Conservation (phyloP, 306 rosid genomes). For the Delonix regia region DNA sequence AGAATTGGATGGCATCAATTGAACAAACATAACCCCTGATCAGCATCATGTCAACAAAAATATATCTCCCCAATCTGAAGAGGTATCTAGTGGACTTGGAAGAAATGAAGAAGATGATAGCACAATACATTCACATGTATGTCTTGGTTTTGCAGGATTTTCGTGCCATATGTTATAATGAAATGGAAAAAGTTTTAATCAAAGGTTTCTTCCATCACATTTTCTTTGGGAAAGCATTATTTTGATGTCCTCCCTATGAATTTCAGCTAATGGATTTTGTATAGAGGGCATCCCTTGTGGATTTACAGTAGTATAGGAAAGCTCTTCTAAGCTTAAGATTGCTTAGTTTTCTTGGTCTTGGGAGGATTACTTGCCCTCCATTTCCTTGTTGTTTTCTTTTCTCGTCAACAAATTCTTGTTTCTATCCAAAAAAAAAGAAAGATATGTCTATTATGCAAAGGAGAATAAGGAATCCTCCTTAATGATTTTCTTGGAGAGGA, state of each 20-base stretch:
- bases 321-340: not conserved
- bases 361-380: not conserved
- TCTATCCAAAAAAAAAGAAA: not conserved
- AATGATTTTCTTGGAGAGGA: not conserved
- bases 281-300: not conserved
- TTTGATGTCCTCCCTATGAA: not conserved
- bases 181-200: not conserved
- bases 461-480: not conserved
- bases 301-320: not conserved
- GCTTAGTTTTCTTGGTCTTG: not conserved
- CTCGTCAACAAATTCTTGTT: not conserved
- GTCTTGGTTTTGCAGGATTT: not conserved
- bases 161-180: not conserved
- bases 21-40: not conserved
- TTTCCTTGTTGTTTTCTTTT: not conserved
- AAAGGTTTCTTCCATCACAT: too few species aligned
- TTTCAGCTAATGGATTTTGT: not conserved
- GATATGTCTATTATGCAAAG: not conserved
- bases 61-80: not conserved
- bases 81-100: not conserved
- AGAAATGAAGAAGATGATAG: not conserved
- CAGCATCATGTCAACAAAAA: slow-evolving; percentile 3
- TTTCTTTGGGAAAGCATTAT: too few species aligned
- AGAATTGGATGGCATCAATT: slow-evolving; percentile 24
- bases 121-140: not conserved